Base-by-base conservation (phyloP, 345 rosid species). In the Rhizophora mangle region DNA sequence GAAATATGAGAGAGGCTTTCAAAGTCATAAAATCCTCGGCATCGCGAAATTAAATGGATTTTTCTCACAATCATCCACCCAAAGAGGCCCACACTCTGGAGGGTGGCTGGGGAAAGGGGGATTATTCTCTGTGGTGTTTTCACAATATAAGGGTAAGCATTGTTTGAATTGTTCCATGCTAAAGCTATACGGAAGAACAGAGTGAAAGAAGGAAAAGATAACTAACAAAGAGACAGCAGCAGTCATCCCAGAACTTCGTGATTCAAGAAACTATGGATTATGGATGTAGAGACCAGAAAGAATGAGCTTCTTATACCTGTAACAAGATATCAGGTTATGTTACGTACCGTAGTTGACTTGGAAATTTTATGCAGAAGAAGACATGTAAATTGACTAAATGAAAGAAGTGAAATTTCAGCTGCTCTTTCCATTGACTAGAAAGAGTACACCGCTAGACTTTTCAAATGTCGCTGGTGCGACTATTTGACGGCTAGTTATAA, bases 141-240 rank as follows among this genome's bases (percentile, higher is more conserved):
- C 86, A 26, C 91, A 82, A 4, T 39, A n/a, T 24, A 70, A 72
- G 30, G 13, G 0, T 0, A 6, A 8, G 62, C 88, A 84, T 0
- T 2, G 0, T 0, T 13, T 10, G 1, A 5, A 9, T 11, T 22
- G 43, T 53, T 71, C 54, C 10, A 13, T 46, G n/a, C n/a, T n/a
- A n/a, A n/a, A n/a, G 5, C 8, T 34, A 54, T 10, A 29, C 30
- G 56, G 58, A n/a, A 62, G 46, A 7, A 13, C 29, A 58, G 61
- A 46, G 8, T 46, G 68, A 34, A 46, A 63, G 37, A 72, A 51
- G 34, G 69, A 4, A 22, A 68, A 15, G 56, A 75, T 24, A 60
- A 55, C 54, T 0, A 62, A 34, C 10, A 52, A 16, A 10, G 20
- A 53, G 31, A 56, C 8, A 20, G 31, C 8, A 20, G 22, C 1